These are phyloP conservation scores for Pythium angustatum DNA, from an alignment of 352 stramenopile genomes.

Conservation along the genomic window DNA sequence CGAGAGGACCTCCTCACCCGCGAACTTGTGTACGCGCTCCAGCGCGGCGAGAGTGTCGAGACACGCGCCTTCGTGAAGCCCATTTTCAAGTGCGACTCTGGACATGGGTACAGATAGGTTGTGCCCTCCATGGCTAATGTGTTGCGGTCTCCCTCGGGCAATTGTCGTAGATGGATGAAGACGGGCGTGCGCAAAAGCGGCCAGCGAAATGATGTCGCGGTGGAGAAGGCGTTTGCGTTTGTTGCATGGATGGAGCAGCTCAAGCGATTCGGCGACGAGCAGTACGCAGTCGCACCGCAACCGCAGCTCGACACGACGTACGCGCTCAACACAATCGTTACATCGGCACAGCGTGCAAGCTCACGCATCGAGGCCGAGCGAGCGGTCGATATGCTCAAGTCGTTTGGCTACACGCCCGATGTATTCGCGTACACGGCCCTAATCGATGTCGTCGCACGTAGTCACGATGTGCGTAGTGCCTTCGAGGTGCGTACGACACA, in stretches of 20 bases:
- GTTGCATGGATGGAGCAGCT: slow-evolving; percentile 70
- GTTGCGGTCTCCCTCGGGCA: too few relatives aligned
- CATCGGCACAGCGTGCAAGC: slow-evolving; percentile 57
- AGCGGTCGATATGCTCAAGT: slow-evolving; percentile 51
- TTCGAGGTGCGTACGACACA: slow-evolving; percentile 34
- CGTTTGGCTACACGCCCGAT: slow-evolving; percentile 59
- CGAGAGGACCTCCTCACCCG: slow-evolving; percentile 8
- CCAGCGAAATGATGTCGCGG: slow-evolving; percentile 41
- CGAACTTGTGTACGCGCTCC: slow-evolving; percentile 34
- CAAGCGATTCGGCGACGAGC: slow-evolving; percentile 42
- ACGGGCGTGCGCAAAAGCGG: slow-evolving; percentile 60
- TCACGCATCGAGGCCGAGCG: slow-evolving; percentile 50
- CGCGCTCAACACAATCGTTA: slow-evolving; percentile 76
- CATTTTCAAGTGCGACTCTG: slow-evolving; percentile 45
- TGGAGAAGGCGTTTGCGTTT: slow-evolving; percentile 68
- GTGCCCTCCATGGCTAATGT: neutral
- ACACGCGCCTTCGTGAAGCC: slow-evolving; percentile 65
- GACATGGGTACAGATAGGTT: slow-evolving; percentile 8
- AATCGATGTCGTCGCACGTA: slow-evolving; percentile 66
- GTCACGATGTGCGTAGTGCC: slow-evolving; percentile 43
- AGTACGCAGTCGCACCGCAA: slow-evolving; percentile 38
- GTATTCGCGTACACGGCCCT: slow-evolving; percentile 78
- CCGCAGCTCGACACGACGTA: slow-evolving; percentile 58
- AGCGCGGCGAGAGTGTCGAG: slow-evolving; percentile 35
- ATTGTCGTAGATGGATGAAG: slow-evolving; percentile 72